These are phyloP conservation scores for Pichia sp. DNA, from an alignment of 1,139 yeast genomes.

Conservation along the genomic window DNA sequence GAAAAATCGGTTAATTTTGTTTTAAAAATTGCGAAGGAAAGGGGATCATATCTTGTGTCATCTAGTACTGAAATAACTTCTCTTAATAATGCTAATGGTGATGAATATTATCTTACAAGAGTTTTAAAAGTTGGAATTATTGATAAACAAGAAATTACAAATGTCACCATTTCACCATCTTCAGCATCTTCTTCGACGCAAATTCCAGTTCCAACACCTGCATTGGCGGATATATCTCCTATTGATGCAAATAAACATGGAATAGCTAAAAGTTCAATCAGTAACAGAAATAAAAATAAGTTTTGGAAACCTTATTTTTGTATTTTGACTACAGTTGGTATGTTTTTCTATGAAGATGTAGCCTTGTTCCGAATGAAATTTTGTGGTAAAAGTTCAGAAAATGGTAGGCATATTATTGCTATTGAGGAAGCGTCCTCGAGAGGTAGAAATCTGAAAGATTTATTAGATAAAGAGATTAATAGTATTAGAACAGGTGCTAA, in stretches of 20 bases:
- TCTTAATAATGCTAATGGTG: slow-evolving; percentile 14
- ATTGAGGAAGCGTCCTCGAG: slow-evolving; percentile 23
- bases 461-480: neutral
- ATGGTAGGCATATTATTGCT: slow-evolving; percentile 19
- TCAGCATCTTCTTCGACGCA: slow-evolving; percentile 3
- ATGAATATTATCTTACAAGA: slow-evolving; percentile 23
- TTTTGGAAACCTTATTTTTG: slow-evolving; percentile 39
- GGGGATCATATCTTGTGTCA: slow-evolving; percentile 20
- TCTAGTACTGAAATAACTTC: slow-evolving; percentile 13
- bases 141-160: slow-evolving; percentile 25
- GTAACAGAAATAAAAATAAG: slow-evolving; percentile 11
- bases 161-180: slow-evolving; percentile 12
- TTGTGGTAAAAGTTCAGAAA: slow-evolving; percentile 9
- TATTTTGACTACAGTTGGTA: slow-evolving; percentile 39
- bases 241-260: neutral
- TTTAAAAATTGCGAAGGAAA: slow-evolving; percentile 22
- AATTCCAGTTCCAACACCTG: slow-evolving; percentile 4
- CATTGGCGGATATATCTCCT: slow-evolving; percentile 2
- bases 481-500: neutral
- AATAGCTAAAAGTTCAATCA: neutral
- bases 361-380: slow-evolving; percentile 26
- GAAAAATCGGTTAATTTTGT: slow-evolving; percentile 18
- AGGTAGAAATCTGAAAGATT: slow-evolving; percentile 3
- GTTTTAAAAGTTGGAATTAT: slow-evolving; percentile 29
- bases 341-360: slow-evolving; percentile 36